phyloP scores from a whole-genome alignment of 164 flowering plant genomes.

The Magnolia changhungtana region DNA sequence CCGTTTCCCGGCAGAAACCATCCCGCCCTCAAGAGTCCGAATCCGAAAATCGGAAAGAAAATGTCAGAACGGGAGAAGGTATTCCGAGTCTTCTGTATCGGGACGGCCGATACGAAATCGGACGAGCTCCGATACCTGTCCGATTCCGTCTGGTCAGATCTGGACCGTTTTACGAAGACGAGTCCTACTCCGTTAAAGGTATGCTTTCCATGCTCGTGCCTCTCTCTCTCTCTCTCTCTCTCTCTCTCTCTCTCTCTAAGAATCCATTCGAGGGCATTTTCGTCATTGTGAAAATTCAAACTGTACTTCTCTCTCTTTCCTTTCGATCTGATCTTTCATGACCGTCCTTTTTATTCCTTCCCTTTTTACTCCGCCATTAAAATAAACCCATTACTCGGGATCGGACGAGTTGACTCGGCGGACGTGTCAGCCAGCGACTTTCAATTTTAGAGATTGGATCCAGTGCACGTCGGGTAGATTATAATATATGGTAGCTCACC shows the following conservation, averaged over 20 bases:
- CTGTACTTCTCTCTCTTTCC: not conserved
- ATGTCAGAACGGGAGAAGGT: constrained; percentile 16
- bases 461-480: too few species aligned
- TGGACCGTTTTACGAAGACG: constrained; percentile 31
- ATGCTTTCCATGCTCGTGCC: not conserved
- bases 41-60: not conserved
- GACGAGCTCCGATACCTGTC: constrained; percentile 79
- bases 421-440: too few species aligned
- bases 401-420: too few species aligned
- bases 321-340: not conserved
- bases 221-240: not conserved
- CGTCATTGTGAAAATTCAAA: not conserved
- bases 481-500: too few species aligned
- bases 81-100: constrained; percentile 60
- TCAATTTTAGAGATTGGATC: too few species aligned
- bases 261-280: not conserved
- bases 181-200: not conserved
- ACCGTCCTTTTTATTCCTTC: too few species aligned
- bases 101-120: constrained; percentile 80
- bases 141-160: constrained; percentile 46
- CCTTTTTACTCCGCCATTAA: too few species aligned
- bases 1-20: too few species aligned
- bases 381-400: too few species aligned
- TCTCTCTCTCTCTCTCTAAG: too few species aligned
- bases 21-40: not conserved